Base-by-base conservation (phyloP, 352 stramenopile genomes). In the Saprolegnia diclina region DNA sequence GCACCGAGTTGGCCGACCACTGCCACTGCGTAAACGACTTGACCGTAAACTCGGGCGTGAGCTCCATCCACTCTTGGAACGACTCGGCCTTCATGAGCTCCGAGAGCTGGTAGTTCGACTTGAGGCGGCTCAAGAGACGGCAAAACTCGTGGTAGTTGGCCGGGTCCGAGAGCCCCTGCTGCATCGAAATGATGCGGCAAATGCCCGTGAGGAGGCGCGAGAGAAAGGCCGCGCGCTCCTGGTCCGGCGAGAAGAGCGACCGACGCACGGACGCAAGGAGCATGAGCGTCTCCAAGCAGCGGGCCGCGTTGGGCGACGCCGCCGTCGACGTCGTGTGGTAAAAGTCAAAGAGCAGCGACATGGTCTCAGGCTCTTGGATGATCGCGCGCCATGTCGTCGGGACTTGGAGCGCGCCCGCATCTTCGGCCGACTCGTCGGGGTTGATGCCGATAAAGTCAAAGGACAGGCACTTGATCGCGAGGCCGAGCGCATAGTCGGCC, bases 381-480 rank as follows among this genome's bases (percentile, higher is more conserved):
- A 98, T 74, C 2, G 83, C 66, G 38, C 96, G 82, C 97, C 97
- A 99, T n/a, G 92, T 93, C 11, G 90, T 97, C 0, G 96, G 97
- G 11, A 98, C 92, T 82, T 99, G 97, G 59, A 99, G 91, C 7
- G 97, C 98, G 5, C 96, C 96, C 16, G 98, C 95, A 64, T 99
- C 96, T 67, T 99, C 96, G 0, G 94, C 92, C 0, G 92, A 98
- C 78, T 99, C 96, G 72, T 99, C 96, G 14, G 96, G 93, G 77
- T 99, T 99, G 9, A 96, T 99, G 40, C 97, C 97, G 67, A 99
- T 99, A 77, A 99, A 99, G 76, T 99, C 97, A 81, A 99, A 99
- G 13, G 90, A 98, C 29, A 99, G 76, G 77, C 95, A 99, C 67
- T 97, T 94, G 63, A 97, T 96, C 22, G 87, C 82, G 37, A 99